Evolutionary conservation across 2,329 filamentous ascomycete species (phyloP).

Genomic region (Lachnellula suecica): DNA sequence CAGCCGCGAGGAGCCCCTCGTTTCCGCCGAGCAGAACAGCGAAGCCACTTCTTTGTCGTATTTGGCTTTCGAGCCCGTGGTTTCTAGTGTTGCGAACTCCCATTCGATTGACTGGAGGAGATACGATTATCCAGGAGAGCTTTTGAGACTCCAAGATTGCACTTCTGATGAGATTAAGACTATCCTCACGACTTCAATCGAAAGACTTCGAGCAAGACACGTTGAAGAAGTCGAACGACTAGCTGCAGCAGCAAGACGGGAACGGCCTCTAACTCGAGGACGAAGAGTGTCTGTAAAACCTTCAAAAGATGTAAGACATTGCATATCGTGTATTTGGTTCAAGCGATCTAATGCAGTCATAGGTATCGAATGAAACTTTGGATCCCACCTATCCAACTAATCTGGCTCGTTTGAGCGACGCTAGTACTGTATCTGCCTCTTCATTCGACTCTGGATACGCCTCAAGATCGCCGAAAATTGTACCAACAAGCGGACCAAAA

Average conservation of each 20-base stretch:
- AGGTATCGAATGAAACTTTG: conserved; percentile 7
- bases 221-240: conserved; percentile 30
- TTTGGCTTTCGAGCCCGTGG: conserved; percentile 20
- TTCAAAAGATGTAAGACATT: conserved; percentile 26
- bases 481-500: neutral
- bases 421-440: conserved; percentile 12
- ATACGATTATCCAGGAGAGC: conserved; percentile 45
- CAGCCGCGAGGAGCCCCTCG: conserved; percentile 17
- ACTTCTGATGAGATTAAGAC: conserved; percentile 41
- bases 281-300: conserved; percentile 13
- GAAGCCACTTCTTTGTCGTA: conserved; percentile 16
- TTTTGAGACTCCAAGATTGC: conserved; percentile 39
- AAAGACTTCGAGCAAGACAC: conserved; percentile 42
- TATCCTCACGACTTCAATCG: conserved; percentile 45
- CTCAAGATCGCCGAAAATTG: conserved; percentile 11
- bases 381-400: neutral
- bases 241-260: conserved; percentile 31
- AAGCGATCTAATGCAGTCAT: neutral
- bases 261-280: conserved; percentile 27
- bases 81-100: conserved; percentile 16
- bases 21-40: conserved; percentile 6
- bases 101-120: conserved; percentile 42
- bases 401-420: conserved; percentile 9
- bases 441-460: conserved; percentile 26
- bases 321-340: neutral